A percentile compares a stretch with the other conserved stretches of the same genome.
Conservation (phyloP, 306 rosid genomes). For the Rubus parviflorus region DNA sequence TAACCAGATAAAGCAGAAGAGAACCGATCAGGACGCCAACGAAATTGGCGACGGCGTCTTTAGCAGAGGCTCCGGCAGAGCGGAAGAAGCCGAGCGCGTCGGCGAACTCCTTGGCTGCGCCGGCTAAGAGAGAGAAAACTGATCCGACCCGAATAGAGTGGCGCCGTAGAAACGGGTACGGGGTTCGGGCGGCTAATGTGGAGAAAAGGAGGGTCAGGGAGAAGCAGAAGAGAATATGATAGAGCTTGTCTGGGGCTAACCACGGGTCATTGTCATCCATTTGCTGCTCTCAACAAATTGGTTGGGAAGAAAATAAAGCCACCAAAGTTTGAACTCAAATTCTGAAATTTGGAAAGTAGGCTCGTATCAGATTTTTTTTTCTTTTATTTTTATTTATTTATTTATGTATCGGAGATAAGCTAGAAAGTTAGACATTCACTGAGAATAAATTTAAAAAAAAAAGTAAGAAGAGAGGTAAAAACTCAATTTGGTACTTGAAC, state of each 20-base stretch:
- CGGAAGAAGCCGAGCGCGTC: constrained; percentile 70
- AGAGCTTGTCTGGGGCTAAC: constrained; percentile 62
- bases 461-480: too few species aligned
- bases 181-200: constrained; percentile 35
- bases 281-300: neutral
- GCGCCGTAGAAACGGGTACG: constrained; percentile 58
- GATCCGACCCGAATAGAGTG: constrained; percentile 50
- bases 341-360: too few species aligned
- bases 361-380: neutral
- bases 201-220: constrained; percentile 55
- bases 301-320: neutral
- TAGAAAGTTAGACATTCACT: too few species aligned
- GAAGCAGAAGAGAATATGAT: constrained; percentile 59
- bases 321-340: neutral
- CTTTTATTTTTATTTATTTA: neutral
- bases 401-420: too few species aligned
- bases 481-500: too few species aligned
- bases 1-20: constrained; percentile 36
- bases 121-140: constrained; percentile 56
- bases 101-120: constrained; percentile 81
- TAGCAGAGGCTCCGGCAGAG: constrained; percentile 70
- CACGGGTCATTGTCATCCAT: constrained; percentile 50
- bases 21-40: constrained; percentile 60
- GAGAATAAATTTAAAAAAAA: too few species aligned
- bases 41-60: constrained; percentile 62